Conservation (phyloP, 148 eudicot genomes). For the Camellia granthamiana region DNA sequence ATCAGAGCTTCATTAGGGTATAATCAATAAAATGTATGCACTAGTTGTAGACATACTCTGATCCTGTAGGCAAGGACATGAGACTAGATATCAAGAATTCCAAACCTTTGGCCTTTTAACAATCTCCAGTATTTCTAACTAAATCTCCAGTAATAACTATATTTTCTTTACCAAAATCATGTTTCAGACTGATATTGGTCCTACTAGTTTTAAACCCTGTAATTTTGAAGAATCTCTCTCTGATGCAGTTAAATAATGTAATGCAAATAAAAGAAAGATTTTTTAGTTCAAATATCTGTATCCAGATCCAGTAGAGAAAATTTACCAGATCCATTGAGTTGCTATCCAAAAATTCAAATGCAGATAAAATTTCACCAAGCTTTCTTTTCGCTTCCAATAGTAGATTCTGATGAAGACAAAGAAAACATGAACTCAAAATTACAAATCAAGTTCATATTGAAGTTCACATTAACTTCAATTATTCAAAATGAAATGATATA, state of each 20-base stretch:
- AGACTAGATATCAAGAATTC: neutral
- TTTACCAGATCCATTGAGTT: too few relatives aligned
- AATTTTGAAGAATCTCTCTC: neutral
- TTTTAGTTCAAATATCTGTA: too few relatives aligned
- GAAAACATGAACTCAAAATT: conserved; percentile 4
- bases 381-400: conserved; percentile 5
- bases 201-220: neutral
- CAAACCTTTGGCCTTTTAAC: neutral
- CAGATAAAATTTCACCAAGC: too few relatives aligned
- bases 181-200: neutral
- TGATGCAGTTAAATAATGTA: too few relatives aligned
- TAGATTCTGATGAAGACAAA: conserved; percentile 54
- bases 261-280: too few relatives aligned
- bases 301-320: too few relatives aligned
- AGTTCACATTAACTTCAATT: neutral
- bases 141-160: too few relatives aligned
- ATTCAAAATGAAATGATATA: conserved; percentile 5
- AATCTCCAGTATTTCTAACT: neutral
- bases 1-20: too few relatives aligned
- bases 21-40: too few relatives aligned
- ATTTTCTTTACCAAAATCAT: neutral
- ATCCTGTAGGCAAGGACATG: neutral
- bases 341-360: too few relatives aligned
- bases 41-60: neutral
- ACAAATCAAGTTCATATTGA: conserved; percentile 10